Evolutionary conservation across 2,329 filamentous ascomycete genomes (phyloP).

Genomic region (Thielaviopsis musarum): DNA sequence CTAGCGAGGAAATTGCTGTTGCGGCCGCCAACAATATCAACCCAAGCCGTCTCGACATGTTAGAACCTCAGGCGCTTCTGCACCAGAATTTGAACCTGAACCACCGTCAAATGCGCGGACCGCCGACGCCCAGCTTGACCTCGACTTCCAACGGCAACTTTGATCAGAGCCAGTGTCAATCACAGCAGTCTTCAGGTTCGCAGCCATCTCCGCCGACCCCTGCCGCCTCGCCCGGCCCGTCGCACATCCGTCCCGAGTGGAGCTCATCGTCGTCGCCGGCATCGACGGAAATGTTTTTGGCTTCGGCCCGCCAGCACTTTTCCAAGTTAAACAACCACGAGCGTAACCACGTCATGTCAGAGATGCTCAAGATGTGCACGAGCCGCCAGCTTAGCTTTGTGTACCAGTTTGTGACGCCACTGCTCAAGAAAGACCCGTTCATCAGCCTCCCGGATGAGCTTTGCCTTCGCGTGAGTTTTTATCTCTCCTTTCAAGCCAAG

Average conservation of each 20-base stretch:
- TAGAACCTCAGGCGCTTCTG: conserved; percentile 17
- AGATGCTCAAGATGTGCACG: conserved; percentile 84
- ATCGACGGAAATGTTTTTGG: conserved; percentile 56
- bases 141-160: conserved; percentile 43
- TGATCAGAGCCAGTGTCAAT: conserved; percentile 25
- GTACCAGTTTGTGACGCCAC: conserved; percentile 83
- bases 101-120: conserved; percentile 35
- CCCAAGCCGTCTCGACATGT: neutral
- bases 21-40: conserved; percentile 25
- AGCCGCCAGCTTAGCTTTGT: conserved; percentile 93
- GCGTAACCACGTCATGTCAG: conserved; percentile 66
- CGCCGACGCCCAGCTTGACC: conserved; percentile 50
- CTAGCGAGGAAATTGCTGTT: conserved; percentile 40
- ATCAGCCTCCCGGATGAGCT: conserved; percentile 82
- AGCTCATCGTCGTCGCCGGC: conserved; percentile 47
- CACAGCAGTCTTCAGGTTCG: conserved; percentile 34
- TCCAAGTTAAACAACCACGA: conserved; percentile 58
- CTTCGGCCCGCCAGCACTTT: conserved; percentile 67
- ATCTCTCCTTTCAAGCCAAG: neutral
- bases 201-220: conserved; percentile 49
- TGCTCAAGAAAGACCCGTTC: conserved; percentile 93
- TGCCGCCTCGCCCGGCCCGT: conserved; percentile 46
- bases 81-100: conserved; percentile 38
- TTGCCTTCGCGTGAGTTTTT: conserved; percentile 57
- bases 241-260: conserved; percentile 51